phyloP scores from a whole-genome alignment of 495 filamentous ascomycete species.

The Hypoxylon subgilvum region DNA sequence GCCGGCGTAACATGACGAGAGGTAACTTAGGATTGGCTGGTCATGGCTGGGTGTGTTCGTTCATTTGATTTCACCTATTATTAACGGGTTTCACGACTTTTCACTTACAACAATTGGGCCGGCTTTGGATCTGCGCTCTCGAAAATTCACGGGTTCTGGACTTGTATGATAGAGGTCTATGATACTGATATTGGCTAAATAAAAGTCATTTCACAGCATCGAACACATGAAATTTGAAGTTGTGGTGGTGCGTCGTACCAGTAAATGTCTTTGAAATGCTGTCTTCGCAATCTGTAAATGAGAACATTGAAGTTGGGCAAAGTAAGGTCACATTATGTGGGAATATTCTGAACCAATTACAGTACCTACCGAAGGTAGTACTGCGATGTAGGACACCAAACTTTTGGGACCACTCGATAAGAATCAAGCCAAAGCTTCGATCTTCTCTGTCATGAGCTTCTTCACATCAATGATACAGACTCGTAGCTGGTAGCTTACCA shows the following conservation, averaged over 20 bases:
- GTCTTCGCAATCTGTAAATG: conserved; percentile 3
- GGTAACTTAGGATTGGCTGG: conserved; percentile 36
- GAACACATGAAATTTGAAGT: conserved; percentile 2
- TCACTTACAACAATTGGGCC: conserved; percentile 17
- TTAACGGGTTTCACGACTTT: conserved; percentile 28
- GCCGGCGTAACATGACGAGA: conserved; percentile 35
- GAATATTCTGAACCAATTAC: too few relatives aligned
- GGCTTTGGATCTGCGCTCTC: too few relatives aligned
- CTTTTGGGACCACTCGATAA: too few relatives aligned
- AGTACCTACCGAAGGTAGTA: too few relatives aligned
- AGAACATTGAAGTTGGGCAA: conserved; percentile 30
- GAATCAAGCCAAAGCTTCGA: too few relatives aligned
- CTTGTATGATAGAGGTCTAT: conserved; percentile 40
- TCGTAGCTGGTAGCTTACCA: too few relatives aligned
- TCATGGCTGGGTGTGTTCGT: conserved; percentile 32
- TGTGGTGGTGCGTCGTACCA: conserved; percentile 12
- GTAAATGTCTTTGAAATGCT: conserved; percentile 9
- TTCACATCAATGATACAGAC: too few relatives aligned
- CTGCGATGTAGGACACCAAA: too few relatives aligned
- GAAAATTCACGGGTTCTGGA: conserved; percentile 24
- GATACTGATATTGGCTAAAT: conserved; percentile 6
- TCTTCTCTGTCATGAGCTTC: too few relatives aligned
- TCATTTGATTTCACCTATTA: conserved; percentile 10
- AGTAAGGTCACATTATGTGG: conserved; percentile 24
- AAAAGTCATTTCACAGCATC: conserved; percentile 2